These are phyloP conservation scores for Trichoderma aggressivum DNA, from an alignment of 2,329 filamentous ascomycete genomes.

Conservation along the genomic window DNA sequence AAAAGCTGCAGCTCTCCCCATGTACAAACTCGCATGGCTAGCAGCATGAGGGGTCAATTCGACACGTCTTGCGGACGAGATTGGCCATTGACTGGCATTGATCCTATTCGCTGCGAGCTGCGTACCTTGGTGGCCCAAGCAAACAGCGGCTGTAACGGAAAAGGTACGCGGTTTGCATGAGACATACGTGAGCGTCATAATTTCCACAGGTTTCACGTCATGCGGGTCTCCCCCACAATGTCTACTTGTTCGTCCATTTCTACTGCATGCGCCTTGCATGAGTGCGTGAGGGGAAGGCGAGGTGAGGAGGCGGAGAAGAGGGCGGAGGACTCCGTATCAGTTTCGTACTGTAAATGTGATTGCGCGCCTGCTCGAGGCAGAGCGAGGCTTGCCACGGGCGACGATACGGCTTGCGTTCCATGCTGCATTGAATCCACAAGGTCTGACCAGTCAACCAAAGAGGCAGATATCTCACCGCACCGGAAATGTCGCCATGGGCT, in stretches of 20 bases:
- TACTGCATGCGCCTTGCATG: constrained; percentile 7
- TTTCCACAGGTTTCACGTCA: background rate
- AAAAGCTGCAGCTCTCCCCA: background rate
- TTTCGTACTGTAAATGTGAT: background rate
- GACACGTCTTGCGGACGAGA: background rate
- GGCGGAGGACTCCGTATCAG: background rate
- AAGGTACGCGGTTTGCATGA: constrained; percentile 12
- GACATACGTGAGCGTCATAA: background rate
- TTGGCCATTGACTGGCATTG: background rate
- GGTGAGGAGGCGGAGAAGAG: constrained; percentile 1
- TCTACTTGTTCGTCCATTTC: constrained; percentile 1
- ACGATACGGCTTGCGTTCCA: background rate
- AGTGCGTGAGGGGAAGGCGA: constrained; percentile 7
- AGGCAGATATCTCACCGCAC: background rate
- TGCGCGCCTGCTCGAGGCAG: background rate
- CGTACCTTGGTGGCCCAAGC: background rate
- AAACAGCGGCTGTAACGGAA: constrained; percentile 1
- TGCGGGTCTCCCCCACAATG: constrained; percentile 17
- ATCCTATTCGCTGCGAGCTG: background rate
- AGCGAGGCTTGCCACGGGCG: background rate
- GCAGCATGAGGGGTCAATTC: background rate
- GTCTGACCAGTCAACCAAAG: background rate
- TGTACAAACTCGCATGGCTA: background rate
- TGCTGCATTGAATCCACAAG: background rate
- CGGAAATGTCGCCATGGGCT: background rate